These are phyloP conservation scores for Lentinula aciculospora DNA, from an alignment of 768 basidiomycete species.

Conservation along the genomic window DNA sequence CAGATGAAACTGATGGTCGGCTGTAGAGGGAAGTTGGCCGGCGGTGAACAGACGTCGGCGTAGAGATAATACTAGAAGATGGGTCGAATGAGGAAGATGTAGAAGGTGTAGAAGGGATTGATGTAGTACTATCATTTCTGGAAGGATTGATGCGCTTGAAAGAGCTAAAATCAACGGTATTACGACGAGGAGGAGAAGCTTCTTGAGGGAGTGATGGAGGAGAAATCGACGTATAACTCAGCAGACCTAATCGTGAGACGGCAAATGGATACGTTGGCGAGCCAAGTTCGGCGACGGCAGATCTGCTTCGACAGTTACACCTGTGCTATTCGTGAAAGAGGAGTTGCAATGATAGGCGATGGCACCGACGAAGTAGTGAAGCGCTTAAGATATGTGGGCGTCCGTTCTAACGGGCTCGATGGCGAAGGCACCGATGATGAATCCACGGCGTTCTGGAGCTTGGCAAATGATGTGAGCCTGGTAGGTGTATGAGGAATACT, in stretches of 20 bases:
- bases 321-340: slow-evolving; percentile 71
- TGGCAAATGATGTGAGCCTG: background rate
- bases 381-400: slow-evolving; percentile 51
- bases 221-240: slow-evolving; percentile 14
- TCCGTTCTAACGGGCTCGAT: slow-evolving; percentile 21
- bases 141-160: slow-evolving; percentile 9
- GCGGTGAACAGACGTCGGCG: slow-evolving; percentile 21
- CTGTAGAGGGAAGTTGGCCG: slow-evolving; percentile 48
- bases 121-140: slow-evolving; percentile 7
- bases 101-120: slow-evolving; percentile 15
- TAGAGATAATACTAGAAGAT: slow-evolving; percentile 15
- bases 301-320: slow-evolving; percentile 56
- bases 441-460: slow-evolving; percentile 13
- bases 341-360: slow-evolving; percentile 66
- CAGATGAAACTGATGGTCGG: slow-evolving; percentile 19
- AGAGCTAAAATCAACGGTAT: slow-evolving; percentile 31
- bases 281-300: slow-evolving; percentile 32
- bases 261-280: slow-evolving; percentile 57
- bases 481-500: background rate
- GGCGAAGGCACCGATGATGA: slow-evolving; percentile 19
- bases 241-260: slow-evolving; percentile 27
- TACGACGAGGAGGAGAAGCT: slow-evolving; percentile 20
- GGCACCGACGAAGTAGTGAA: slow-evolving; percentile 49
- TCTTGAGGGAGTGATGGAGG: background rate
- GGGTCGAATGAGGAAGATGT: background rate